Evolutionary conservation across 371 early-diverging fungal genomes (phyloP).

Genomic region (Saksenaea vasiformis): DNA sequence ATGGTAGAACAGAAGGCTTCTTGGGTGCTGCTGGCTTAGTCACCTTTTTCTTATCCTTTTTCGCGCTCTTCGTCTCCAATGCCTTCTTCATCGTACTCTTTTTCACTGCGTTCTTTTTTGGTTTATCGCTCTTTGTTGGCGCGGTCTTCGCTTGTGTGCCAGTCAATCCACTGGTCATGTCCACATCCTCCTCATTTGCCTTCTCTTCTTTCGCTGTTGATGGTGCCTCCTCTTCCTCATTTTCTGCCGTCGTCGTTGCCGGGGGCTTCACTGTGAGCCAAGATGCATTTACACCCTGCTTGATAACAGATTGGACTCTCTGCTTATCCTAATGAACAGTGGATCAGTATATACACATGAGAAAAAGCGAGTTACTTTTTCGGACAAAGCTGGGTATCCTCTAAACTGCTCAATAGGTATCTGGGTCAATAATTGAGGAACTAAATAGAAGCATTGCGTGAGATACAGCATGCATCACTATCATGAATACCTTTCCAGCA

Average conservation of each 20-base stretch:
- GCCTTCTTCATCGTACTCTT: neutral
- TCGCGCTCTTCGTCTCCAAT: neutral
- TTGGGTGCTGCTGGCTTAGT: neutral
- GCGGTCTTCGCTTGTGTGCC: neutral
- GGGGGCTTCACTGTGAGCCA: conserved; percentile 42
- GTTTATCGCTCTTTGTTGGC: neutral
- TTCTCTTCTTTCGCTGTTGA: conserved; percentile 35
- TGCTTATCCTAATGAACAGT: conserved; percentile 38
- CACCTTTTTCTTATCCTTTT: conserved; percentile 6
- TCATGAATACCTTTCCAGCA: conserved; percentile 50
- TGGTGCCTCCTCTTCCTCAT: conserved; percentile 38
- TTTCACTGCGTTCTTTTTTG: neutral
- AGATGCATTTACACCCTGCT: conserved; percentile 45
- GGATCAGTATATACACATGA: neutral
- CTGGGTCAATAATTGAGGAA: conserved; percentile 32
- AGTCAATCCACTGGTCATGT: conserved; percentile 14
- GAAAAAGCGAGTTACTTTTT: conserved; percentile 16
- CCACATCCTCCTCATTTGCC: conserved; percentile 27
- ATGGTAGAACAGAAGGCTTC: neutral
- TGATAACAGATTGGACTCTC: conserved; percentile 46
- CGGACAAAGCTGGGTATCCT: conserved; percentile 35
- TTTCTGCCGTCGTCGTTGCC: conserved; percentile 36
- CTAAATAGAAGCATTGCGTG: conserved; percentile 13
- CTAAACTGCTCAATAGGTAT: conserved; percentile 43
- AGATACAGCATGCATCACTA: neutral